Conservation (phyloP, 768 basidiomycete species). For the Suillus fuscotomentosus region DNA sequence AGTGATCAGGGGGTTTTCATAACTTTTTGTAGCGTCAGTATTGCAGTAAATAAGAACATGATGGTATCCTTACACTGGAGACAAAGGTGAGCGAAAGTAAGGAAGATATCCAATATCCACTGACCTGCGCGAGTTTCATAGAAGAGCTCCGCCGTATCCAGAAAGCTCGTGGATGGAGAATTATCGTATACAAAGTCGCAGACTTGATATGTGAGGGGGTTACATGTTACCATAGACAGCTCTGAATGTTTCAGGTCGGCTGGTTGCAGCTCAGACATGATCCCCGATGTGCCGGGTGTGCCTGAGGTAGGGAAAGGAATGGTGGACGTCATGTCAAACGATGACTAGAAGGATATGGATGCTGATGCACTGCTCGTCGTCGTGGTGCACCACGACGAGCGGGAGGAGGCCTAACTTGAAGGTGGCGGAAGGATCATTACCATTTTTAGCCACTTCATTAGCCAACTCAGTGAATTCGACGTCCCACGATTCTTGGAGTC, state of each 20-base stretch:
- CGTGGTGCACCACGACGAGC: not conserved
- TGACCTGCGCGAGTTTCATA: slow-evolving; percentile 72
- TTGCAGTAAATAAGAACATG: not conserved
- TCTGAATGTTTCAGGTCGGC: slow-evolving; percentile 9
- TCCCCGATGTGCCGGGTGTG: not conserved
- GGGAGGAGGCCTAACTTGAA: not conserved
- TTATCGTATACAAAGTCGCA: slow-evolving; percentile 71
- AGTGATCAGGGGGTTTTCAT: slow-evolving; percentile 78
- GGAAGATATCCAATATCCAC: slow-evolving; percentile 23
- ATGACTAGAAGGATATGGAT: not conserved
- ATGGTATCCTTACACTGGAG: slow-evolving; percentile 1
- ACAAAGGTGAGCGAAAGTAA: slow-evolving; percentile 2
- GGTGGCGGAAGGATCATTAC: slow-evolving; percentile 1
- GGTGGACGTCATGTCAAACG: slow-evolving; percentile 1
- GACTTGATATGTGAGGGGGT: slow-evolving; percentile 64
- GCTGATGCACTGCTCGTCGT: not conserved
- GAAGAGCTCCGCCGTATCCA: slow-evolving; percentile 55
- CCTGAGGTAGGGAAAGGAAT: not conserved
- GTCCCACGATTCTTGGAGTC: not conserved
- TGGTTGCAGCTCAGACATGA: not conserved
- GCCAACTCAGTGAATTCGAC: not conserved
- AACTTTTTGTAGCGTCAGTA: slow-evolving; percentile 39
- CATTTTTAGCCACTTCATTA: not conserved
- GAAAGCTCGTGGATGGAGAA: slow-evolving; percentile 38
- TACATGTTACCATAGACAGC: slow-evolving; percentile 37